Percentiles rank a stretch among this genome's conserved stretches.
phyloP scores from a whole-genome alignment of 257 asterid species.

The Knoxia roxburghii region DNA sequence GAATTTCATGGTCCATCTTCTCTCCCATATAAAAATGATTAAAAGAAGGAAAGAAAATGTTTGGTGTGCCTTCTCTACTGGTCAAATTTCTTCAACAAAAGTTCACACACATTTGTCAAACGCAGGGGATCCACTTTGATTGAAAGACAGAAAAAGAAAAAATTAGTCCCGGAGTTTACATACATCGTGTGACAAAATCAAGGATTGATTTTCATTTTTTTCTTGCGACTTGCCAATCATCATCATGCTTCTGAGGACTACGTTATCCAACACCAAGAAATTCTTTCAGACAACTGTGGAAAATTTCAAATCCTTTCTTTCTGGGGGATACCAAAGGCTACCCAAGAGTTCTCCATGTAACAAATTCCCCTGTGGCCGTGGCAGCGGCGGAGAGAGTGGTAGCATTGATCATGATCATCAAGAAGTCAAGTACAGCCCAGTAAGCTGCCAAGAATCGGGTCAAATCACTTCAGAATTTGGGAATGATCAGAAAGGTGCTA shows the following conservation, averaged over 20 bases:
- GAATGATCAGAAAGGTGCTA: not conserved
- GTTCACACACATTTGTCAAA: constrained; percentile 4
- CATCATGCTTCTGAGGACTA: constrained; percentile 27
- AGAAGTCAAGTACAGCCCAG: constrained; percentile 1
- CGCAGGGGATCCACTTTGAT: not conserved
- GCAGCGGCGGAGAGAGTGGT: constrained; percentile 5
- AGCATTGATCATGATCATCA: not conserved
- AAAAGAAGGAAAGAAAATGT: not conserved
- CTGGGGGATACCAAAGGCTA: constrained; percentile 35
- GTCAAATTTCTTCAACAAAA: constrained; percentile 2
- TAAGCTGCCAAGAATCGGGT: constrained; percentile 19
- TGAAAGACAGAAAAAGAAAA: not conserved
- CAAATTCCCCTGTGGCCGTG: constrained; percentile 11
- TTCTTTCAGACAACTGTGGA: constrained; percentile 28
- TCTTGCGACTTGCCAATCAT: too few species aligned
- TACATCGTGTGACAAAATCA: not conserved
- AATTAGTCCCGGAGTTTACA: not conserved
- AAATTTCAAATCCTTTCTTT: constrained; percentile 27
- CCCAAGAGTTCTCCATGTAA: constrained; percentile 29
- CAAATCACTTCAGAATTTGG: not conserved
- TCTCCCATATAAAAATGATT: not conserved
- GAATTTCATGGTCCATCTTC: constrained; percentile 3
- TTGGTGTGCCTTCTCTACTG: not conserved
- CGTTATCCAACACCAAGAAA: constrained; percentile 32
- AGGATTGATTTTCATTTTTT: not conserved